phyloP scores from a whole-genome alignment of 805 yeast species.

The Yarrowia sp. region DNA sequence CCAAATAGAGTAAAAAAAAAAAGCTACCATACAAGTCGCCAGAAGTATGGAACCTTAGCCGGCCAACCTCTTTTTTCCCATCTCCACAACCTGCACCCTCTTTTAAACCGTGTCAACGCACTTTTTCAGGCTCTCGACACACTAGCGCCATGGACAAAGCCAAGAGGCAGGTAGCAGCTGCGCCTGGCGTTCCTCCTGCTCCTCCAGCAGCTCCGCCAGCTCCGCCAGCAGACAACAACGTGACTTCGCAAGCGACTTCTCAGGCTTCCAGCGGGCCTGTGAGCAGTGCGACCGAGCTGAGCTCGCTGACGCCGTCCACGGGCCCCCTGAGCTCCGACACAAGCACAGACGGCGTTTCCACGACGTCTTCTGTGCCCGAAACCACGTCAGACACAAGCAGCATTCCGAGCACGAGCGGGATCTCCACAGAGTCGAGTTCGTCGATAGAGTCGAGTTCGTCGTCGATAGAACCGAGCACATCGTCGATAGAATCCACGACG shows the following conservation, averaged over 20 bases:
- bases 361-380: background rate
- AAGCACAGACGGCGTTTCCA: background rate
- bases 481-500: background rate
- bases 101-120: too few species aligned
- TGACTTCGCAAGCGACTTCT: background rate
- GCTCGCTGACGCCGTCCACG: background rate
- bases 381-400: background rate
- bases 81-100: background rate
- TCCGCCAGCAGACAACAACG: background rate
- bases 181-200: background rate
- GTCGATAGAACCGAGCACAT: background rate
- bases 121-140: too few species aligned
- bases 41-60: slow-evolving; percentile 13
- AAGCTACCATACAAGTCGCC: too few species aligned
- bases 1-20: too few species aligned
- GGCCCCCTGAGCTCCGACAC: background rate
- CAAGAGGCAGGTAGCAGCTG: slow-evolving; percentile 19
- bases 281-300: background rate
- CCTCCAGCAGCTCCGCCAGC: background rate
- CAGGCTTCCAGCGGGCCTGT: background rate
- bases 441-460: background rate
- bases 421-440: background rate
- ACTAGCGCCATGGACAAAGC: slow-evolving; percentile 22
- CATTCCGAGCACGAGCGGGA: background rate
- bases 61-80: slow-evolving; percentile 10